Evolutionary conservation across 2,329 filamentous ascomycete species (phyloP), one percentile per base, ranked within the genome.

Genomic region (Neonectria faginata): DNA sequence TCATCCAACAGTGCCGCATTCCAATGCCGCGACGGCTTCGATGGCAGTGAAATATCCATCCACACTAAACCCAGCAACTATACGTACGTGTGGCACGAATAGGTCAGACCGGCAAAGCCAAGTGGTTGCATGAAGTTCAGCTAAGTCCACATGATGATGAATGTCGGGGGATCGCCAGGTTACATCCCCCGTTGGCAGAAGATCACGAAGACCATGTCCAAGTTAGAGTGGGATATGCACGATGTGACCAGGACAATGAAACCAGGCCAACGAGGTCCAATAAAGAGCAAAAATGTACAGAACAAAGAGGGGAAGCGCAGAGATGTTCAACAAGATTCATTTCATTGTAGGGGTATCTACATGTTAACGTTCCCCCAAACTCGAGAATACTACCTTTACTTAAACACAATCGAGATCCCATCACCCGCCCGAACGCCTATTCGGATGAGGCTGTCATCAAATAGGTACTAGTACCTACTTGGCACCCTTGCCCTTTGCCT

Each of bases 401-500:
- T 65, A 74, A 67, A 74, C 65, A 57, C 60, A 74, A 74, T 55
- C 41, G 55, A 72, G 66, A 66, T 72, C 62, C 66, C 57, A 70
- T 67, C 60, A 70, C 69, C 66, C 58, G 63, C 71, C 76, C 65
- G 52, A 77, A 78, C 76, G 77, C 77, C 75, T 65, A 73, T 67
- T 67, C 52, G 62, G 69, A 74, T 74, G 70, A 66, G 61, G 62
- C 57, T 59, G 57, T 45, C 61, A 42, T 62, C 64, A 52, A 51
- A 54, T 50, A 65, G 51, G 45, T 18, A 18, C 60, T 39, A 10
- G 48, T 25, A 14, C 62, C 78, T 78, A 90, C 81, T 93, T 94
- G 47, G 88, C 84, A 5, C 89, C 89, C 81, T 97, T 97, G 22
- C 91, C 91, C 80, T 94, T 94, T 5, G 94, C 94, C 80, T 99